A percentile compares a stretch with the other conserved stretches of the same genome.
phyloP scores from a whole-genome alignment of 192 early-diverging fungal species.

The Funneliformis mosseae region DNA sequence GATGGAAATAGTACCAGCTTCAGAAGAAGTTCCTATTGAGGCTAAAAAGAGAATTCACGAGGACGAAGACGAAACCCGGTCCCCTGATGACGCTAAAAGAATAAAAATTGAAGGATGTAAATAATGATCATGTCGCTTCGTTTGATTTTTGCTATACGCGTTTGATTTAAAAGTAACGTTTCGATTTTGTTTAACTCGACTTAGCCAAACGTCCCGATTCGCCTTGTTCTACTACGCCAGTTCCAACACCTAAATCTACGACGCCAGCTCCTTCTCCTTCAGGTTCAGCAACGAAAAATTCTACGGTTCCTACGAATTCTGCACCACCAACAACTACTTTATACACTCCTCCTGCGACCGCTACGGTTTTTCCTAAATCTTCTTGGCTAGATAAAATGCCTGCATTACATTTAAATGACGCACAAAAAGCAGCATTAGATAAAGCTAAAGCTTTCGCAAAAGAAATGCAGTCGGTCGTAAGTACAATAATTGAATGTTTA shows the following conservation, averaged over 20 bases:
- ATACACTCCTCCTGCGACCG: background rate
- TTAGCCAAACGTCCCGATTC: background rate
- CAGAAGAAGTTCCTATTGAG: background rate
- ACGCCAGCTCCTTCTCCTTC: slow-evolving; percentile 3
- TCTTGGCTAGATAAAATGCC: background rate
- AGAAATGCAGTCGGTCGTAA: slow-evolving; percentile 37
- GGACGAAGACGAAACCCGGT: background rate
- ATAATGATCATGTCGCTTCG: background rate
- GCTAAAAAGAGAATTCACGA: slow-evolving; percentile 19
- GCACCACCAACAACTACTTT: background rate
- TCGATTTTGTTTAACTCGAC: background rate
- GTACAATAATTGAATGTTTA: background rate
- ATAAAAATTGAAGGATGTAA: background rate
- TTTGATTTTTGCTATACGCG: background rate
- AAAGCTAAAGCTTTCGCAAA: slow-evolving; percentile 35
- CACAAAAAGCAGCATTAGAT: slow-evolving; percentile 33
- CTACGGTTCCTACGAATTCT: background rate
- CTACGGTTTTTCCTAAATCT: slow-evolving; percentile 6
- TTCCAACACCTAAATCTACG: slow-evolving; percentile 16
- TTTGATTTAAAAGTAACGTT: background rate
- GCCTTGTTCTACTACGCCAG: background rate
- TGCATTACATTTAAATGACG: slow-evolving; percentile 34
- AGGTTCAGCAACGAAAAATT: background rate
- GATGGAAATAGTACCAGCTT: background rate
- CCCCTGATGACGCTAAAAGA: slow-evolving; percentile 16